Conservation (phyloP, 2,329 filamentous ascomycete species). For the Verticillium alfalfae region DNA sequence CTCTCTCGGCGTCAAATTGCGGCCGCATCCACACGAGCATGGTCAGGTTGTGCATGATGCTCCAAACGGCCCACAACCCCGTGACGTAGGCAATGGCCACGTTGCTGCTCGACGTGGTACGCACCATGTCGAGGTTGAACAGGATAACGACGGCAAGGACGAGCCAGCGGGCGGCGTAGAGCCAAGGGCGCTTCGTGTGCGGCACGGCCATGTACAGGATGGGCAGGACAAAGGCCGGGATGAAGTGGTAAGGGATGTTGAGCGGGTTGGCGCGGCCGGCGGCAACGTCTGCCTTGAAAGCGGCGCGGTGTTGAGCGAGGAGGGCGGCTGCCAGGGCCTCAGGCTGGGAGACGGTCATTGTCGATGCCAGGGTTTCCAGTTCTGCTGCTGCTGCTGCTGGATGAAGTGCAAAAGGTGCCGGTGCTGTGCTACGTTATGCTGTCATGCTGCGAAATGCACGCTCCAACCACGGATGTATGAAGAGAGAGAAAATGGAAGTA, state of each 20-base stretch:
- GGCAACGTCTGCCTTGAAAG: constrained; percentile 28
- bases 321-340: constrained; percentile 13
- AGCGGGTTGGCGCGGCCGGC: constrained; percentile 39
- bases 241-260: constrained; percentile 44
- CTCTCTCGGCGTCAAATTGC: constrained; percentile 51
- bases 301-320: constrained; percentile 23
- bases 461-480: too few species aligned
- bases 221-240: constrained; percentile 43
- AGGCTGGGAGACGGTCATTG: neutral
- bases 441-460: too few species aligned
- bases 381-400: neutral
- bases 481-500: too few species aligned
- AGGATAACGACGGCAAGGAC: constrained; percentile 36
- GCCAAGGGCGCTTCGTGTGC: constrained; percentile 42
- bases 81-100: constrained; percentile 42
- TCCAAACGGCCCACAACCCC: constrained; percentile 46
- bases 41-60: constrained; percentile 40
- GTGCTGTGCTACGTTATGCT: too few species aligned
- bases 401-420: too few species aligned
- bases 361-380: neutral
- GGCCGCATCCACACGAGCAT: constrained; percentile 49
- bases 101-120: constrained; percentile 42
- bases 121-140: constrained; percentile 37
- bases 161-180: constrained; percentile 44
- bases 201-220: constrained; percentile 51